Base-by-base conservation (phyloP, 495 filamentous ascomycete genomes). In the Hyaloscypha variabilis region DNA sequence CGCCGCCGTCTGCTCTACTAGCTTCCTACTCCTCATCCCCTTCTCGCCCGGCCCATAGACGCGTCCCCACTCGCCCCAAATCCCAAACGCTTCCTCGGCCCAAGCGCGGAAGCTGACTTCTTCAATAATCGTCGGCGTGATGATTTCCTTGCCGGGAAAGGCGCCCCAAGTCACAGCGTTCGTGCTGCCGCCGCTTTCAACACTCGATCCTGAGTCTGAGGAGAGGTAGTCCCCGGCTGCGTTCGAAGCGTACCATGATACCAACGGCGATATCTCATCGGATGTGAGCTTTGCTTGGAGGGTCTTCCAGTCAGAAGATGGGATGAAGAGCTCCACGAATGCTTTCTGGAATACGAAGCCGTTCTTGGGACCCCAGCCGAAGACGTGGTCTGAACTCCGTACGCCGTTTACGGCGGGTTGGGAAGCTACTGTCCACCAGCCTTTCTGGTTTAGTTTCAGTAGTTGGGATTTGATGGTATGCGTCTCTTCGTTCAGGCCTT, bases 291-390 rank as follows among this genome's bases (percentile, higher is more conserved):
- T 81, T 21, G 80, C 78, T 63, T 85, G 83, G 17, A 98, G 79
- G 29, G 72, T 74, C 19, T 78, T 74, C 87, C 91, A 97, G 75
- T 93, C 90, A 0, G 77, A 71, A 3, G 77, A 75, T 0, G 94
- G 87, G 51, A 94, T 76, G 81, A 98, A 98, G 79, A 97, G 91
- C 76, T 99, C 95, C 46, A 99, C 93, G 74, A 99, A 99, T 0
- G 95, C 89, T 77, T 99, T 99, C 71, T 99, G 95, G 81, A 97
- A 99, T 58, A 98, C 92, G 75, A 96, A 98, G 2, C 95, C 95
- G 67, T 93, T 87, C 49, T 85, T 86, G 0, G 95, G 95, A 14
- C 95, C 95, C 95, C 95, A 99, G 63, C 95, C 95, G 74, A 97
- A 96, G 60, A 90, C 81, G n/a, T 81, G 75, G 75, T 99, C 86